Conservation (phyloP, 2,329 filamentous ascomycete species). For the Venturia aucupariae region DNA sequence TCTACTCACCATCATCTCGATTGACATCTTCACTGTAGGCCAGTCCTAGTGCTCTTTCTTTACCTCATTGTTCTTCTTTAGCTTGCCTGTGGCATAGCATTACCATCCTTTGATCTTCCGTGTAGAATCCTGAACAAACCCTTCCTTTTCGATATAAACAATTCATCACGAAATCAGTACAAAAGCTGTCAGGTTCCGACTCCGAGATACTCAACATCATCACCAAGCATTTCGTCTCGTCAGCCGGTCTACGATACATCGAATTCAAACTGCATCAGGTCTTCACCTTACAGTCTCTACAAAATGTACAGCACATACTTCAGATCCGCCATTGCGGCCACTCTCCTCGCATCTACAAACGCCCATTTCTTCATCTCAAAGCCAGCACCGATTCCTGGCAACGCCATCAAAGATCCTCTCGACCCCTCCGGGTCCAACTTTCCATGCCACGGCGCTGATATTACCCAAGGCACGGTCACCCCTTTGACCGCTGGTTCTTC, state of each 20-base stretch:
- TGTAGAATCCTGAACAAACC: slow-evolving; percentile 20
- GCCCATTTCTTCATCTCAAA: slow-evolving; percentile 69
- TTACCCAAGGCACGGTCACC: slow-evolving; percentile 41
- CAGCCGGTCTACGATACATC: slow-evolving; percentile 13
- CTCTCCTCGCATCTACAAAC: slow-evolving; percentile 48
- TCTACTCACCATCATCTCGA: slow-evolving; percentile 20
- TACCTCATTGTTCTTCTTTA: slow-evolving; percentile 19
- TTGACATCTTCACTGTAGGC: slow-evolving; percentile 16
- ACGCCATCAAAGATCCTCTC: slow-evolving; percentile 56
- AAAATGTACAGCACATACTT: slow-evolving; percentile 42
- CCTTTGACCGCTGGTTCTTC: slow-evolving; percentile 52
- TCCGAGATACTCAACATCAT: background rate
- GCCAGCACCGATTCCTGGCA: slow-evolving; percentile 54
- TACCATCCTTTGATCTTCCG: slow-evolving; percentile 17
- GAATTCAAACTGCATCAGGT: slow-evolving; percentile 15
- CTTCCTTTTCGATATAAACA: slow-evolving; percentile 19
- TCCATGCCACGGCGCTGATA: slow-evolving; percentile 57
- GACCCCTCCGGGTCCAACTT: slow-evolving; percentile 54
- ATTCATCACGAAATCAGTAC: background rate
- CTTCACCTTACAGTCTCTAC: slow-evolving; percentile 17
- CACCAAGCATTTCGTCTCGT: background rate
- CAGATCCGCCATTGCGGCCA: slow-evolving; percentile 38
- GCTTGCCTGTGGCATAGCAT: slow-evolving; percentile 28
- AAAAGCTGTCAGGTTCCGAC: background rate
- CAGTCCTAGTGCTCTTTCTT: slow-evolving; percentile 17